phyloP scores from a whole-genome alignment of 2,329 filamentous ascomycete species.

The Monilinia laxa region DNA sequence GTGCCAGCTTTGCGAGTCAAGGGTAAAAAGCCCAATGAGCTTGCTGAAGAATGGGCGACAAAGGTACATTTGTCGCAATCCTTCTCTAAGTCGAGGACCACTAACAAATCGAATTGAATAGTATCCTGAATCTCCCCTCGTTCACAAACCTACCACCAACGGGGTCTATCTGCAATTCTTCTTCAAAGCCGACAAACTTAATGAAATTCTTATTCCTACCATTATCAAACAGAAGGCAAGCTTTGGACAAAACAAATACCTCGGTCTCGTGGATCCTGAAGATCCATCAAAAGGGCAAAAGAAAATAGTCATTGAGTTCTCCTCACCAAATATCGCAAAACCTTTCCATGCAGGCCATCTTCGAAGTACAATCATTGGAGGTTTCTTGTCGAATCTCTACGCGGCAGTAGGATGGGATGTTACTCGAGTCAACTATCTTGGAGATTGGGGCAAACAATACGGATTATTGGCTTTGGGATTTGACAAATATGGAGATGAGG shows the following conservation, averaged over 20 bases:
- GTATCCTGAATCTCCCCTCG: constrained; percentile 71
- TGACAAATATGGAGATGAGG: constrained; percentile 72
- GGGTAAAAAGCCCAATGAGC: constrained; percentile 62
- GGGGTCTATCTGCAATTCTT: constrained; percentile 77
- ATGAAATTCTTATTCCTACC: constrained; percentile 64
- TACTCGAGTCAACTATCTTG: constrained; percentile 70
- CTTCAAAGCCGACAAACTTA: constrained; percentile 69
- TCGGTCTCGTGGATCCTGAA: constrained; percentile 60
- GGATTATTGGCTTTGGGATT: constrained; percentile 71
- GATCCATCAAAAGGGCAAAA: constrained; percentile 53
- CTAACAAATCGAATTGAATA: constrained; percentile 39
- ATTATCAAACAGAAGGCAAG: constrained; percentile 60
- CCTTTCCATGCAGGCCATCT: constrained; percentile 75
- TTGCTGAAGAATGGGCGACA: constrained; percentile 60
- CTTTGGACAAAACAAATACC: constrained; percentile 63
- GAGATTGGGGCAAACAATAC: constrained; percentile 76
- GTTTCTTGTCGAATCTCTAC: constrained; percentile 69
- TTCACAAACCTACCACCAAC: constrained; percentile 66
- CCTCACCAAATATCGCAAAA: constrained; percentile 83
- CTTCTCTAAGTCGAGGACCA: neutral
- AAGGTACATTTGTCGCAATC: constrained; percentile 47
- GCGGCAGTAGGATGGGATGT: constrained; percentile 69
- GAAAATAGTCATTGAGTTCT: constrained; percentile 73
- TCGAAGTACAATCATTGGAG: constrained; percentile 74
- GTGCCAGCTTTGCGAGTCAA: constrained; percentile 78